These are phyloP conservation scores for Penicillium sp. DNA, from an alignment of 2,329 filamentous ascomycete species.

Conservation along the genomic window DNA sequence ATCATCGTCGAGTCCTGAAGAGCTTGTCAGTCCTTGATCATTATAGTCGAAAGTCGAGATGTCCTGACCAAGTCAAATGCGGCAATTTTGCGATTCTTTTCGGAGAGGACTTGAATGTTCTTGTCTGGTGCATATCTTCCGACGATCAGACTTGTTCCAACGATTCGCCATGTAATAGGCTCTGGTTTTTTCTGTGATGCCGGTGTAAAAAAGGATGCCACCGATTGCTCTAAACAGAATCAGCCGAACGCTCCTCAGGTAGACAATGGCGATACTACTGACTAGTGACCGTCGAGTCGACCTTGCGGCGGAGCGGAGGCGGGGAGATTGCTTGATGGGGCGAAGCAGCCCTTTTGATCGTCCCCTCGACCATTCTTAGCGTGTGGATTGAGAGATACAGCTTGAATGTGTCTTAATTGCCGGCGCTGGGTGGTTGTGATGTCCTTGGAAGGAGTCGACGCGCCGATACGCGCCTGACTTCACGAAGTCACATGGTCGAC, in stretches of 20 bases:
- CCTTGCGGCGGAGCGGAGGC: slow-evolving; percentile 52
- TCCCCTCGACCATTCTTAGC: slow-evolving; percentile 27
- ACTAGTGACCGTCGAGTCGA: slow-evolving; percentile 52
- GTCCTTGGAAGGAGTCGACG: slow-evolving; percentile 13
- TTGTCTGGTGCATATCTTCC: slow-evolving; percentile 57
- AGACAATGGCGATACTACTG: slow-evolving; percentile 9
- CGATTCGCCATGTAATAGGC: slow-evolving; percentile 61
- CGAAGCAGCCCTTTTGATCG: slow-evolving; percentile 35
- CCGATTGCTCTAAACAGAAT: slow-evolving; percentile 42
- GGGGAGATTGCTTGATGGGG: slow-evolving; percentile 48
- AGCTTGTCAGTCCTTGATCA: background rate
- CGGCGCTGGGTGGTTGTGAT: background rate
- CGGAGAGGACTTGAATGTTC: slow-evolving; percentile 7
- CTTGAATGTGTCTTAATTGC: slow-evolving; percentile 1
- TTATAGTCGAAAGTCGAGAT: background rate
- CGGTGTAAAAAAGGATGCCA: slow-evolving; percentile 84
- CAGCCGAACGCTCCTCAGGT: background rate
- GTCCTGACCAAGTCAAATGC: slow-evolving; percentile 44
- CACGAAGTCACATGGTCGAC: slow-evolving; percentile 39
- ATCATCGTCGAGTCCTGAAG: slow-evolving; percentile 80
- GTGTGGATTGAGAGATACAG: slow-evolving; percentile 12
- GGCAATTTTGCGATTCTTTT: slow-evolving; percentile 34
- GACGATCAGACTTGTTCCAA: slow-evolving; percentile 66
- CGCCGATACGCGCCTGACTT: slow-evolving; percentile 25
- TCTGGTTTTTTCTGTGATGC: slow-evolving; percentile 77